Evolutionary conservation across 2,329 filamentous ascomycete species (phyloP), one percentile per base, ranked within the genome.

Genomic region (Colletotrichum higginsianum): DNA sequence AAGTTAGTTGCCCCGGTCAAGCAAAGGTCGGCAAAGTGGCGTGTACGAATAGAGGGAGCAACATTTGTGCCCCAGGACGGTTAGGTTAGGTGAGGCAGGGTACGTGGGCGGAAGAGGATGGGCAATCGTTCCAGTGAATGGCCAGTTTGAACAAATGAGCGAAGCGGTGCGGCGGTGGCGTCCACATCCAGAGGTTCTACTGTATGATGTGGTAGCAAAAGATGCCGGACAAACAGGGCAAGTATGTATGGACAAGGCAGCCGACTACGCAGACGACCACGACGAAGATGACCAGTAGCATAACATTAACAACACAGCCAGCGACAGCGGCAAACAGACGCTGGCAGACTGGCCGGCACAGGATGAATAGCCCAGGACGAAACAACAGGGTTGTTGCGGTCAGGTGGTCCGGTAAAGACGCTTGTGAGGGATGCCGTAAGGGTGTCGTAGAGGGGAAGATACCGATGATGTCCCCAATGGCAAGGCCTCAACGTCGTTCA

Each of bases 331-430:
- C 46, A 65, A 35, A 26, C 52, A 52, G 61, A 35, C 50, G 35
- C 66, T 56, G 52, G 46, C 30, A 70, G 38, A 50, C 60, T 63
- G 56, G 55, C 55, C 67, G 49, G 55, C 47, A 67, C 44, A 35
- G 35, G 35, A 62, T 62, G 56, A 40, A 67, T 71, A 52, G 61
- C 67, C 56, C 26, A 46, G 47, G 30, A 21, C 55, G 53, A 66
- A 49, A 21, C 42, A 61, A n/a, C 68, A 67, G 64, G 65, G 68
- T 61, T 57, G 35, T 46, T n/a, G 57, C 42, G 56, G 68, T 71
- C 64, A 71, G 68, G 64, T 71, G 68, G 42, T 68, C 64, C 40
- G 52, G 64, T 62, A 62, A 46, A 65, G 56, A 71, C 21, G 55
- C 40, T 46, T 30, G 46, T 62, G 60, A 62, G 47, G 60, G 60